Conservation (phyloP, 495 filamentous ascomycete species). For the Clavariopsis aquatica region DNA sequence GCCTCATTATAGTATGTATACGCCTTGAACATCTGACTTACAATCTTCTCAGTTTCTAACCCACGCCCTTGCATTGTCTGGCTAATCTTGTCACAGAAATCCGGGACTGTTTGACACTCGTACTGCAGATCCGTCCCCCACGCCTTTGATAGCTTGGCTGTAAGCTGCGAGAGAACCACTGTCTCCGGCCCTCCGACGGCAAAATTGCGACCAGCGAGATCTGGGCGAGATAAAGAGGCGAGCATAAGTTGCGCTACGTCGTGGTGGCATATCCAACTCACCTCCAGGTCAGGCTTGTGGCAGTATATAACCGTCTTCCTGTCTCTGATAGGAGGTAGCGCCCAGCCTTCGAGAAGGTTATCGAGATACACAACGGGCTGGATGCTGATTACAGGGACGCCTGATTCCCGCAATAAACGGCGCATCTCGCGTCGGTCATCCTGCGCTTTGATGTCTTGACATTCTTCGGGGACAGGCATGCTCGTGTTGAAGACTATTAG, state of each 20-base stretch:
- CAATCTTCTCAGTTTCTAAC: slow-evolving; percentile 23
- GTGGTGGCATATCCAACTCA: slow-evolving; percentile 34
- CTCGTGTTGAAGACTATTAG: slow-evolving; percentile 31
- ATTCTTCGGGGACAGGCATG: slow-evolving; percentile 25
- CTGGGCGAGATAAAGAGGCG: slow-evolving; percentile 6
- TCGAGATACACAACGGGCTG: slow-evolving; percentile 31
- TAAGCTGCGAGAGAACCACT: slow-evolving; percentile 9
- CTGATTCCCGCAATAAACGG: slow-evolving; percentile 14
- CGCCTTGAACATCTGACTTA: slow-evolving; percentile 34
- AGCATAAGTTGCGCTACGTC: slow-evolving; percentile 33
- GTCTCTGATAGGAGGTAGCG: slow-evolving; percentile 26
- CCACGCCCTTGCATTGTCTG: slow-evolving; percentile 31
- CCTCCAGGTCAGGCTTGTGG: slow-evolving; percentile 26
- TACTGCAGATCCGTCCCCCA: slow-evolving; percentile 25
- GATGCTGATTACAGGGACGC: slow-evolving; percentile 27
- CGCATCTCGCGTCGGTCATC: slow-evolving; percentile 32
- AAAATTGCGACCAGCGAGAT: slow-evolving; percentile 28
- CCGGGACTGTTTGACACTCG: slow-evolving; percentile 31
- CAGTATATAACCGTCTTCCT: slow-evolving; percentile 30
- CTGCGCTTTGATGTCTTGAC: slow-evolving; percentile 30
- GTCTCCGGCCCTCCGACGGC: slow-evolving; percentile 27
- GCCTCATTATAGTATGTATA: slow-evolving; percentile 36
- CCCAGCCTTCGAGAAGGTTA: slow-evolving; percentile 34
- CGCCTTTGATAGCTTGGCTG: slow-evolving; percentile 19
- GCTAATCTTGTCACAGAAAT: slow-evolving; percentile 36